Conservation (phyloP, 768 basidiomycete species). For the Pulveroboletus sp. region DNA sequence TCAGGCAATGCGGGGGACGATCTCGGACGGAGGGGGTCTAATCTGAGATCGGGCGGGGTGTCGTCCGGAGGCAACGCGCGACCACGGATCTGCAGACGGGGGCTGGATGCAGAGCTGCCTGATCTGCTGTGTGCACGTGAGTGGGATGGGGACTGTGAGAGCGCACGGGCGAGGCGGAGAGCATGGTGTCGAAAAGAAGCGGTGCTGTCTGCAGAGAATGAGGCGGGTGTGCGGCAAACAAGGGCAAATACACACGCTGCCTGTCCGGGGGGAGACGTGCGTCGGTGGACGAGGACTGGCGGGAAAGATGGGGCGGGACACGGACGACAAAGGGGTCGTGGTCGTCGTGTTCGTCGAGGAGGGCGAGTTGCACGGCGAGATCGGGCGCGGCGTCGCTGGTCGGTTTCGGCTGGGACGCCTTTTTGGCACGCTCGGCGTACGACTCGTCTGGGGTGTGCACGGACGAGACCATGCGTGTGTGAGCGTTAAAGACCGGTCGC, state of each 20-base stretch:
- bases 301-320: slow-evolving; percentile 32
- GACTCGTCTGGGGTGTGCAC: slow-evolving; percentile 45
- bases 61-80: slow-evolving; percentile 43
- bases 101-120: slow-evolving; percentile 50
- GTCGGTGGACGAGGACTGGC: slow-evolving; percentile 25
- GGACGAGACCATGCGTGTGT: slow-evolving; percentile 32
- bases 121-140: slow-evolving; percentile 46
- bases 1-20: slow-evolving; percentile 20
- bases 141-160: slow-evolving; percentile 39
- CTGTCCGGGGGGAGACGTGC: slow-evolving; percentile 27
- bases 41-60: slow-evolving; percentile 20
- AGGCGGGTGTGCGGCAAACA: slow-evolving; percentile 12
- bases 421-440: slow-evolving; percentile 56
- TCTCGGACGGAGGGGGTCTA: slow-evolving; percentile 16
- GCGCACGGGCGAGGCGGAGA: slow-evolving; percentile 23
- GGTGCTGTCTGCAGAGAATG: slow-evolving; percentile 22
- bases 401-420: no score
- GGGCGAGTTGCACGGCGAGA: slow-evolving; percentile 18
- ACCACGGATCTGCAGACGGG: slow-evolving; percentile 37
- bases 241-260: slow-evolving; percentile 36
- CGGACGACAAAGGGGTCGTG: slow-evolving; percentile 49
- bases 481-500: slow-evolving; percentile 23
- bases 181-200: slow-evolving; percentile 29
- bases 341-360: slow-evolving; percentile 25
- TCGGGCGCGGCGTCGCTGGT: no score